Conservation (phyloP, 352 stramenopile species). For the Phytophthora litchii region DNA sequence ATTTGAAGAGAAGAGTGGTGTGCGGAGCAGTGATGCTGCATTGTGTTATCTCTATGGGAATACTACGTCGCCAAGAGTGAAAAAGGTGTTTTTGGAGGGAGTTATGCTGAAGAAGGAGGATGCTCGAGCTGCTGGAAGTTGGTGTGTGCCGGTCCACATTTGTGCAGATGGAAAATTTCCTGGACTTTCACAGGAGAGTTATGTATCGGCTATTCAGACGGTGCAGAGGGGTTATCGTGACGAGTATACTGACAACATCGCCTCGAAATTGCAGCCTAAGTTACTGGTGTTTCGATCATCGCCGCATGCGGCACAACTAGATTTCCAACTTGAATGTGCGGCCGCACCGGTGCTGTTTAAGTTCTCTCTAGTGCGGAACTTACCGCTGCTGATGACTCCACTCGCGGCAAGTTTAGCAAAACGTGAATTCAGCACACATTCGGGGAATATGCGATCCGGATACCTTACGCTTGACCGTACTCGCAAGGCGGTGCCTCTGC, state of each 20-base stretch:
- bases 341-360: constrained; percentile 47
- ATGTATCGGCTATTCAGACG: constrained; percentile 34
- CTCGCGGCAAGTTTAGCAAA: constrained; percentile 64
- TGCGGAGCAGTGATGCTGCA: constrained; percentile 12
- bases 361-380: constrained; percentile 65
- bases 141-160: constrained; percentile 45
- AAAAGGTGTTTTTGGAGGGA: constrained; percentile 31
- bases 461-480: constrained; percentile 78
- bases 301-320: constrained; percentile 43
- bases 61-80: constrained; percentile 15
- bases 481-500: constrained; percentile 75
- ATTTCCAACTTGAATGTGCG: constrained; percentile 53
- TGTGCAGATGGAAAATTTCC: constrained; percentile 11
- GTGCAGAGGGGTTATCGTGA: constrained; percentile 42
- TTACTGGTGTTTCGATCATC: constrained; percentile 46
- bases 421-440: constrained; percentile 52
- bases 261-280: constrained; percentile 43
- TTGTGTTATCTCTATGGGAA: constrained; percentile 55
- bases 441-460: constrained; percentile 43
- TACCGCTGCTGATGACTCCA: constrained; percentile 80
- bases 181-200: constrained; percentile 34
- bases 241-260: constrained; percentile 41
- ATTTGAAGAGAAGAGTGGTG: constrained; percentile 18
- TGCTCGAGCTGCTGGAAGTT: constrained; percentile 24
- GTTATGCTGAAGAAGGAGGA: constrained; percentile 38